Base-by-base conservation (phyloP, 805 yeast genomes). In the Yarrowia sp. region DNA sequence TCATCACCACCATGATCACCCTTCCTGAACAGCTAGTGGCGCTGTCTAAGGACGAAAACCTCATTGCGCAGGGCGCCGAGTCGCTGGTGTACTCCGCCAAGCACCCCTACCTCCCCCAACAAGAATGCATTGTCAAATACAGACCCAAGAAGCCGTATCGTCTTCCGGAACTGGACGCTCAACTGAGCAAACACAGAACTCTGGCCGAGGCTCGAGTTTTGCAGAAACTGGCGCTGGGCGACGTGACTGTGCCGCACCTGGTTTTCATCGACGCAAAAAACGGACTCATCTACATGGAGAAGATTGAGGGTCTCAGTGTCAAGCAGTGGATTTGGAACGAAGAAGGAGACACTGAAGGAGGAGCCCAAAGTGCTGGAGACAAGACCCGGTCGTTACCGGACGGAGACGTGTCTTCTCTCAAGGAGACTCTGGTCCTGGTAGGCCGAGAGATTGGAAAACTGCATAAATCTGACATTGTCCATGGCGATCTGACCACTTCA, bases 401-500 rank as follows among this genome's bases (percentile, higher is more conserved):
- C 5, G 40, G 63, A 14, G 63, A 56, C 63, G 63, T 56, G 46
- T 41, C 63, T n/a, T 19, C 49, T 43, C 22, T 66, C 32, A 41
- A 61, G 5, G 77, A 77, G 1, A 70, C 75, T 0, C 72, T 76
- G 72, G 71, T 70, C 3, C 75, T 76, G 15, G 93, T 92, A 1
- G 97, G 98, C 0, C 72, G 77, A 53, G 84, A 86, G 69, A 83
- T 93, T 52, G 97, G 89, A 0, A 78, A 83, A 50, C 78, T 95
- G 73, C 99, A 95, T 78, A 75, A 83, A 72, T 82, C 86, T 71
- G 97, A 91, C 72, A 85, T 91, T 76, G 87, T 92, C 35, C 99
- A 95, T 78, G 99, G 99, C 0, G 99, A 95, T 76, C 81, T 95
- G 73, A 95, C 99, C 0, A 87, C 94, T 26, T 93, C 98, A 0